These are phyloP conservation scores for Colletotrichum sp. DNA, from an alignment of 2,329 filamentous ascomycete genomes.

Conservation along the genomic window DNA sequence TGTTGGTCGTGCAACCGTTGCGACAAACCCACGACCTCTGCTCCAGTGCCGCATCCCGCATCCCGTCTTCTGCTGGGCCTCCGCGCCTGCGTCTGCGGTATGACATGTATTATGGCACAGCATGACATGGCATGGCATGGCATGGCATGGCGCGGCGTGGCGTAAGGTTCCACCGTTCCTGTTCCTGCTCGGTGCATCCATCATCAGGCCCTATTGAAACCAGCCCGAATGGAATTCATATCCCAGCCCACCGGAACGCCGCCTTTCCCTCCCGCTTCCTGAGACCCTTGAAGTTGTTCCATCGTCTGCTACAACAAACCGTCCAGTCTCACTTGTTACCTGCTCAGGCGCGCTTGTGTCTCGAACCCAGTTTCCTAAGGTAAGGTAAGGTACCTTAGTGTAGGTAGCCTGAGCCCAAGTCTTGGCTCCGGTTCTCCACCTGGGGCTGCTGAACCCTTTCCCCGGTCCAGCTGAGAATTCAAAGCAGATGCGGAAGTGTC, in stretches of 20 bases:
- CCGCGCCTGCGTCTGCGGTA: neutral
- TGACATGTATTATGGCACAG: neutral
- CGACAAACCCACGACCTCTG: neutral
- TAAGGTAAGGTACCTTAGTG: no score
- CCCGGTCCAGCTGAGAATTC: conserved; percentile 7
- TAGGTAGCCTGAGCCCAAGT: neutral
- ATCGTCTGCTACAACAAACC: neutral
- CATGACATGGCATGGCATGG: neutral
- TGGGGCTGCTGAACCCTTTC: neutral
- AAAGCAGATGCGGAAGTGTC: neutral
- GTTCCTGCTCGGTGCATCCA: neutral
- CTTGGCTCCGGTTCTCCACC: neutral
- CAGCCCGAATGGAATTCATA: neutral
- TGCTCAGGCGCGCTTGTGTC: neutral
- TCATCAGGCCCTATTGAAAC: neutral
- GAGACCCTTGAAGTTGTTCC: neutral
- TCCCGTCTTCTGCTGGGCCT: neutral
- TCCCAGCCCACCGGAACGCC: neutral
- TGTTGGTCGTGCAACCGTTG: neutral
- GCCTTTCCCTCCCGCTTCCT: neutral
- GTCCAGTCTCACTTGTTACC: neutral
- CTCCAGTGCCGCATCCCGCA: neutral
- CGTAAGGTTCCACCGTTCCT: neutral
- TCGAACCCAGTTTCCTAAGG: neutral
- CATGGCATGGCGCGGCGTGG: neutral